Evolutionary conservation across 192 early-diverging fungal species (phyloP).

Genomic region (Martensiomyces pterosporus): DNA sequence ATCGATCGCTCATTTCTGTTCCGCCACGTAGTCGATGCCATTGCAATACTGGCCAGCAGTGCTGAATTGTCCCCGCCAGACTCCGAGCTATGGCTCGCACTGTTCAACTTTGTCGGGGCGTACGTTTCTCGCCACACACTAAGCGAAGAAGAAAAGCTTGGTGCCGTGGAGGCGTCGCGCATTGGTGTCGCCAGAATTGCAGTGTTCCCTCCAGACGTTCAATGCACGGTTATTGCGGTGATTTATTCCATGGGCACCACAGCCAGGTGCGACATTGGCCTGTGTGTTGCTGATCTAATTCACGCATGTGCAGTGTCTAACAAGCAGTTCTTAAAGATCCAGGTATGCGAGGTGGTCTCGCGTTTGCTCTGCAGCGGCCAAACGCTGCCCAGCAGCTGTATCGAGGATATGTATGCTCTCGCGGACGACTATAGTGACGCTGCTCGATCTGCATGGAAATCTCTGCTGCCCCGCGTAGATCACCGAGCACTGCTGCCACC

Average conservation of each 20-base stretch:
- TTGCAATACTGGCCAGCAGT: neutral
- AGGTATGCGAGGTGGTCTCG: too few relatives aligned
- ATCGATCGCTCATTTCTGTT: too few relatives aligned
- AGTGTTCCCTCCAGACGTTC: neutral
- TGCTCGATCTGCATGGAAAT: too few relatives aligned
- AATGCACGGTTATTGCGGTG: neutral
- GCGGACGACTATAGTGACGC: too few relatives aligned
- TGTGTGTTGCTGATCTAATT: neutral
- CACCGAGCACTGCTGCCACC: too few relatives aligned
- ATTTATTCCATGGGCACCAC: neutral
- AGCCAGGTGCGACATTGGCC: neutral
- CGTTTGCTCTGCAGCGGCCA: too few relatives aligned
- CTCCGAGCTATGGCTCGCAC: neutral
- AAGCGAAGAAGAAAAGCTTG: neutral
- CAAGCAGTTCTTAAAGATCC: too few relatives aligned
- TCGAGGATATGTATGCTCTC: too few relatives aligned
- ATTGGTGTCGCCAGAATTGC: neutral
- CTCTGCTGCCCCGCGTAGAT: too few relatives aligned
- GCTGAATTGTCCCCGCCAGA: neutral
- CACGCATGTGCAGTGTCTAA: neutral
- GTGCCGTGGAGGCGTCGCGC: too few relatives aligned
- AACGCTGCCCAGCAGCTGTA: too few relatives aligned
- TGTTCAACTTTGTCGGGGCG: neutral
- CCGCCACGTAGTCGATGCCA: too few relatives aligned
- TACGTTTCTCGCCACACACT: neutral